phyloP scores from a whole-genome alignment of 305 asterid genomes.

The Euphrasia arctica region DNA sequence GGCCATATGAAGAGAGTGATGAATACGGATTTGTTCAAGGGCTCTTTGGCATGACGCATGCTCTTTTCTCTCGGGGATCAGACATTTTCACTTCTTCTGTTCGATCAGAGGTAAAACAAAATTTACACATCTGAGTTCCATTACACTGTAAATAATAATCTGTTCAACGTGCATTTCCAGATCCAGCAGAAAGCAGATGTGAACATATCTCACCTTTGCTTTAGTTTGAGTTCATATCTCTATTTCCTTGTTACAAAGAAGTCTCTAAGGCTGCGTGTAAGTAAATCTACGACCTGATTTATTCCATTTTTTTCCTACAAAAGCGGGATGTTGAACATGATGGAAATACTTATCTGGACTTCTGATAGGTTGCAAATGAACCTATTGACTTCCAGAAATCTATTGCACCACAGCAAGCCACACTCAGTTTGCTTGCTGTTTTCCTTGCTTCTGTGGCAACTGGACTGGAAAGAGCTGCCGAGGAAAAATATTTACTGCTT shows the following conservation, averaged over 20 bases:
- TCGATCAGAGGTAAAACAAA: slow-evolving; percentile 58
- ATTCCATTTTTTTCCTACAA: slow-evolving; percentile 9
- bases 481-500: slow-evolving; percentile 80
- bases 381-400: slow-evolving; percentile 44
- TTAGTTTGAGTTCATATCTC: slow-evolving; percentile 90
- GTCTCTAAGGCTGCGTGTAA: slow-evolving; percentile 79
- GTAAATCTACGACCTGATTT: slow-evolving; percentile 19
- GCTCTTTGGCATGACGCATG: slow-evolving; percentile 72
- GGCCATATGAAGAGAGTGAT: slow-evolving; percentile 95
- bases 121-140: slow-evolving; percentile 13
- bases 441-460: slow-evolving; percentile 63
- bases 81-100: slow-evolving; percentile 57
- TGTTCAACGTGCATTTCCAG: slow-evolving; percentile 37
- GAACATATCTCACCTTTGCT: slow-evolving; percentile 73
- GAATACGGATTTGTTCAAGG: slow-evolving; percentile 90
- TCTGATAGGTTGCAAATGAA: slow-evolving; percentile 65
- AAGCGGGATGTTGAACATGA: slow-evolving; percentile 18
- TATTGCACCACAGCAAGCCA: slow-evolving; percentile 74
- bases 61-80: slow-evolving; percentile 62
- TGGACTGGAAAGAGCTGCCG: slow-evolving; percentile 74
- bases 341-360: slow-evolving; percentile 22
- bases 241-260: slow-evolving; percentile 78
- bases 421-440: slow-evolving; percentile 54
- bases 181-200: slow-evolving; percentile 62
- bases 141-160: slow-evolving; percentile 7